Percentiles rank a stretch among this genome's conserved stretches.
Evolutionary conservation across 257 asterid genomes (phyloP).

Genomic region (Nicotiana undulata): DNA sequence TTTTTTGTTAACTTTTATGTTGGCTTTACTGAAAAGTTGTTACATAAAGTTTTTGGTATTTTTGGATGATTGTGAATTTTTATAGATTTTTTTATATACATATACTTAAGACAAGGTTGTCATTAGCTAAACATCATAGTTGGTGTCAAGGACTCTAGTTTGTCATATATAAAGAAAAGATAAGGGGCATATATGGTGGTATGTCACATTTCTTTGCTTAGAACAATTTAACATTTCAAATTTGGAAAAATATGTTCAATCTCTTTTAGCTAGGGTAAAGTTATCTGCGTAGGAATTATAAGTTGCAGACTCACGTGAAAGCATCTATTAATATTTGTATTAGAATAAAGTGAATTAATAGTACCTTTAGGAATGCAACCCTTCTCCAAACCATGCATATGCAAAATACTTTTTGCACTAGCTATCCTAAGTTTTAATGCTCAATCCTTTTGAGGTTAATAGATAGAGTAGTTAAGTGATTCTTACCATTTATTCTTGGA

Average conservation of each 20-base stretch:
- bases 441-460: background rate
- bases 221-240: background rate
- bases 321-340: fast-evolving
- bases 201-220: background rate
- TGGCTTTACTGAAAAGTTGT: slow-evolving; percentile 1
- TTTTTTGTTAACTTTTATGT: background rate
- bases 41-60: background rate
- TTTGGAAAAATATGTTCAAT: background rate
- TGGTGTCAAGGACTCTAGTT: background rate
- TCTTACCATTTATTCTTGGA: background rate
- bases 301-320: fast-evolving
- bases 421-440: no score
- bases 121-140: background rate
- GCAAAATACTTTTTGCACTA: no score
- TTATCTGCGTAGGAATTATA: no score
- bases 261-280: no score
- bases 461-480: background rate
- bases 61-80: background rate
- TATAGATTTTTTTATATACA: background rate
- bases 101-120: background rate
- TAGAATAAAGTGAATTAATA: no score
- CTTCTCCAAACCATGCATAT: no score
- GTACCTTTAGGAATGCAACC: fast-evolving
- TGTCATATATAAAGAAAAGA: background rate
- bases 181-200: no score